Conservation (phyloP, 179 eudicot genomes). For the Beta macrorhiza region DNA sequence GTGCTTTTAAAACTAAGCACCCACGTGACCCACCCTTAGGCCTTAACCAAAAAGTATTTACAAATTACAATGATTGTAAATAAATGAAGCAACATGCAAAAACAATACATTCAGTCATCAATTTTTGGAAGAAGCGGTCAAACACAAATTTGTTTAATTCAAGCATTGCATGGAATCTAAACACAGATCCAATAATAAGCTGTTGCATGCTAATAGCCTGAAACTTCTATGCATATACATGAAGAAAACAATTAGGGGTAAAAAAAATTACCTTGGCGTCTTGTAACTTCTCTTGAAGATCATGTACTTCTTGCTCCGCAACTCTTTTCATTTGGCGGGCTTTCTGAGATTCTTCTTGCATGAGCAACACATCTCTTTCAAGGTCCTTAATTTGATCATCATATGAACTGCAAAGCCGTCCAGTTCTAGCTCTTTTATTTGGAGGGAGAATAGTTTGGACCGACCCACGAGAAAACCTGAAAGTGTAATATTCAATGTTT, state of each 20-base stretch:
- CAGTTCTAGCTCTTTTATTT: slow-evolving; percentile 51
- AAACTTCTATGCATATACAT: background rate
- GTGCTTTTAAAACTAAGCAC: no score
- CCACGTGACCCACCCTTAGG: no score
- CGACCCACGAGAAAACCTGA: slow-evolving; percentile 87
- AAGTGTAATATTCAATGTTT: background rate
- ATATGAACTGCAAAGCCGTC: slow-evolving; percentile 79
- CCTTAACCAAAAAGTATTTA: no score
- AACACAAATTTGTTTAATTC: background rate
- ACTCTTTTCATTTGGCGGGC: slow-evolving; percentile 49
- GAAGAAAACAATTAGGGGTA: background rate
- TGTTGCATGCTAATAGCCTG: background rate
- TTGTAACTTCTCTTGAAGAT: slow-evolving; percentile 36
- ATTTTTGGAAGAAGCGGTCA: background rate
- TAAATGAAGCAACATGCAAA: background rate
- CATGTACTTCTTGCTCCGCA: slow-evolving; percentile 47
- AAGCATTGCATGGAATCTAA: background rate
- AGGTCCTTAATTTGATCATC: slow-evolving; percentile 68
- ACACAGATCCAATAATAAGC: background rate
- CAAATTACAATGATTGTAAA: background rate
- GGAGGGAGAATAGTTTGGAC: slow-evolving; percentile 91
- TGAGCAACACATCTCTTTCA: slow-evolving; percentile 48
- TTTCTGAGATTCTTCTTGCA: slow-evolving; percentile 45
- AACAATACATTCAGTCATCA: background rate
- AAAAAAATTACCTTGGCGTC: slow-evolving; percentile 54